phyloP scores from a whole-genome alignment of 1,284 basidiomycete genomes.

The Puccinia coronata region DNA sequence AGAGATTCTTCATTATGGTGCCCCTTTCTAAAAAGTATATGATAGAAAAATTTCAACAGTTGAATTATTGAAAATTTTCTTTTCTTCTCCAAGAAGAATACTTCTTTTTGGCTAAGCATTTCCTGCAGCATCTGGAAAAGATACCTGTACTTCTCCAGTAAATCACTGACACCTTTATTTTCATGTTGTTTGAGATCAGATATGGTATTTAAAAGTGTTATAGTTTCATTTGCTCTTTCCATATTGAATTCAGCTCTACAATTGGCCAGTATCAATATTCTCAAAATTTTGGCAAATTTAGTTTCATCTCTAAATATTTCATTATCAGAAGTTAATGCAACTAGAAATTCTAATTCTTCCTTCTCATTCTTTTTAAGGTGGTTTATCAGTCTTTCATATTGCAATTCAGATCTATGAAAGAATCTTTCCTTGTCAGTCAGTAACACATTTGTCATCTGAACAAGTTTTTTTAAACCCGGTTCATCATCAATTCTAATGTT shows the following conservation, averaged over 20 bases:
- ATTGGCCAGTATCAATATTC: background rate
- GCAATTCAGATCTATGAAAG: background rate
- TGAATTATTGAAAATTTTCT: no score
- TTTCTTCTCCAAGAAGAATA: no score
- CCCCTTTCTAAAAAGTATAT: no score
- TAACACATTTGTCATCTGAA: background rate
- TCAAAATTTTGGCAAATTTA: background rate
- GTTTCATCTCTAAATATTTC: background rate
- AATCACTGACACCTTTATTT: background rate
- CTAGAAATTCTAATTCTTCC: background rate
- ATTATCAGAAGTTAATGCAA: background rate
- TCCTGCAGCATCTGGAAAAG: no score
- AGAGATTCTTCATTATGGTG: no score
- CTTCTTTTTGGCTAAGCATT: no score
- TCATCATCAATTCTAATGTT: background rate
- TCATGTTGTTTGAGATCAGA: background rate
- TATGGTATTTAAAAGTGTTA: background rate
- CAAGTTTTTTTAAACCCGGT: background rate
- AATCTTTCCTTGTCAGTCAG: background rate
- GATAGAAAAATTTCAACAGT: no score
- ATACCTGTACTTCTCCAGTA: no score
- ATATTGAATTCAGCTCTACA: slow-evolving; percentile 1
- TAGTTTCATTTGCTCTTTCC: background rate
- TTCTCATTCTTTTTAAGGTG: background rate
- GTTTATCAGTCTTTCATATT: background rate